Evolutionary conservation across 768 basidiomycete species (phyloP).

Genomic region (Collybia sp.): DNA sequence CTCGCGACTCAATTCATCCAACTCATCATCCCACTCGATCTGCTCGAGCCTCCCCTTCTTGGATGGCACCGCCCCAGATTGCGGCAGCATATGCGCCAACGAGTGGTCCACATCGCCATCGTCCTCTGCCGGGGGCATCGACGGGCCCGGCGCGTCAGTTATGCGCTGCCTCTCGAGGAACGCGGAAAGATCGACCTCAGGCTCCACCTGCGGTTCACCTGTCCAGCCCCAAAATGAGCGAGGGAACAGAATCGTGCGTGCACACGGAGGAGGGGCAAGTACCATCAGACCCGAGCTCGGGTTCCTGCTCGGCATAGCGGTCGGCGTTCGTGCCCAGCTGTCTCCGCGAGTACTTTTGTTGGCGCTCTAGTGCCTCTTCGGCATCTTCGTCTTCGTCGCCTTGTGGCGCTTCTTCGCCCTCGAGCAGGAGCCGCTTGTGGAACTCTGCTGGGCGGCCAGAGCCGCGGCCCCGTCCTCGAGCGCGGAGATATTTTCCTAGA

Average conservation of each 20-base stretch:
- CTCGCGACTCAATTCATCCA: constrained; percentile 64
- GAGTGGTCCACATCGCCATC: constrained; percentile 59
- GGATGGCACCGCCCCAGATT: constrained; percentile 16
- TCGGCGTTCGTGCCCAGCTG: constrained; percentile 67
- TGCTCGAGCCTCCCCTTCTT: constrained; percentile 62
- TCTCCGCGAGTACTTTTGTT: constrained; percentile 49
- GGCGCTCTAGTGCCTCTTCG: constrained; percentile 45
- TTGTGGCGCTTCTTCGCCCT: constrained; percentile 41
- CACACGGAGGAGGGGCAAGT: constrained; percentile 9
- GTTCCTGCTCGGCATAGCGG: constrained; percentile 68
- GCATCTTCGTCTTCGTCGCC: constrained; percentile 39
- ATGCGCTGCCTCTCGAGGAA: constrained; percentile 64
- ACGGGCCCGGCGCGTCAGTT: constrained; percentile 29
- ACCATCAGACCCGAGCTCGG: constrained; percentile 72
- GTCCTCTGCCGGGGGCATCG: constrained; percentile 11
- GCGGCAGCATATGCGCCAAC: constrained; percentile 47
- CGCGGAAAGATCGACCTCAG: constrained; percentile 65
- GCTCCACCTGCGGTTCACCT: constrained; percentile 67
- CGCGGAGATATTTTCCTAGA: constrained; percentile 69
- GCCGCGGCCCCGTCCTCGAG: constrained; percentile 59
- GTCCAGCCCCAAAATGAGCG: not conserved
- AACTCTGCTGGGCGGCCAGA: constrained; percentile 65
- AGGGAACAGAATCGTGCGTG: not conserved
- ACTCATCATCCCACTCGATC: constrained; percentile 63
- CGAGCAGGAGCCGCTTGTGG: constrained; percentile 51